phyloP scores from a whole-genome alignment of 257 asterid species.

The Schizonepeta tenuifolia region DNA sequence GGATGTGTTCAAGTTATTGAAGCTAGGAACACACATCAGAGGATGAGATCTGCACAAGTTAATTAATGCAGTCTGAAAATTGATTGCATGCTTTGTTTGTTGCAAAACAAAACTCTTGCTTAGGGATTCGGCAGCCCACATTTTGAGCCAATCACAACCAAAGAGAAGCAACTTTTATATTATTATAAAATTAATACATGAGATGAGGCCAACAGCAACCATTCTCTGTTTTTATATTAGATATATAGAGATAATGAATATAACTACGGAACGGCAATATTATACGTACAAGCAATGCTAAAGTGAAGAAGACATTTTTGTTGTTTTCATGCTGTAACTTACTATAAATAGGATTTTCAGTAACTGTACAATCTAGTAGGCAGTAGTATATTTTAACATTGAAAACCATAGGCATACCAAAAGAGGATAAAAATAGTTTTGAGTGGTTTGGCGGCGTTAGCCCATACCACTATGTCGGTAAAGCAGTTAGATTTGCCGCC shows the following conservation, averaged over 20 bases:
- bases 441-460: constrained; percentile 6
- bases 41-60: background rate
- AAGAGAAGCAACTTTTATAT: background rate
- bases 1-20: background rate
- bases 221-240: background rate
- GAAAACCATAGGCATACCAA: background rate
- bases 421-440: background rate
- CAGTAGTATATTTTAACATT: background rate
- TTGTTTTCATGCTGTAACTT: background rate
- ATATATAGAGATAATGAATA: too few species aligned
- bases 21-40: background rate
- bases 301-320: background rate
- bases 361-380: background rate
- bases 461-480: constrained; percentile 25
- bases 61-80: constrained; percentile 10
- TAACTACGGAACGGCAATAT: too few species aligned
- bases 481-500: constrained; percentile 16
- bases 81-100: constrained; percentile 22
- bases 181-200: background rate
- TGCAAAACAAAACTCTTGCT: background rate
- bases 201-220: background rate
- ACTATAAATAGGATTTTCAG: background rate
- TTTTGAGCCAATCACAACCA: background rate
- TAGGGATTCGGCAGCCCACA: background rate
- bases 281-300: too few species aligned